These are phyloP conservation scores for Ostreobium quekettii DNA, from an alignment of 139 green algal species.

Conservation along the genomic window DNA sequence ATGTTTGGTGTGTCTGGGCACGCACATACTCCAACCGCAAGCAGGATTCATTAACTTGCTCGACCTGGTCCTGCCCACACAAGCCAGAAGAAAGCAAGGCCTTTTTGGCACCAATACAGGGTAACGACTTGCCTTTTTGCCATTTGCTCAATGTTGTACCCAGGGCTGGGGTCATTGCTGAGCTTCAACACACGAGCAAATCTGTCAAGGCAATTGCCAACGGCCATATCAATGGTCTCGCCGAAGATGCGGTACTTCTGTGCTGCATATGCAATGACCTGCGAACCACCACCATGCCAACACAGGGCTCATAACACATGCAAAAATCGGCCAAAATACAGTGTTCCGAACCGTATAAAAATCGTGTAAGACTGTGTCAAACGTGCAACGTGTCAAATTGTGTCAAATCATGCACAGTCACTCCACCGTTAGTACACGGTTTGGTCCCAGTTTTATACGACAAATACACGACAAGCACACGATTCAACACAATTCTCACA, in stretches of 20 bases:
- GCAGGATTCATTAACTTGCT: too few relatives aligned
- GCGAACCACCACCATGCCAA: background rate
- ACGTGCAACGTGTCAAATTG: background rate
- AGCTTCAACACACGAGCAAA: slow-evolving; percentile 72
- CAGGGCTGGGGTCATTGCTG: slow-evolving; percentile 70
- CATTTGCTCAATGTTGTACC: slow-evolving; percentile 93
- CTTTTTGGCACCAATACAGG: background rate
- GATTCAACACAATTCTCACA: too few relatives aligned
- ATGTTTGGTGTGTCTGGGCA: too few relatives aligned
- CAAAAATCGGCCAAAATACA: background rate
- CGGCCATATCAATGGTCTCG: slow-evolving; percentile 90
- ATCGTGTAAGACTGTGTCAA: too few relatives aligned
- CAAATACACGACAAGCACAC: too few relatives aligned
- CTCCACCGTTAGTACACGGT: too few relatives aligned
- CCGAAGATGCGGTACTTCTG: slow-evolving; percentile 85
- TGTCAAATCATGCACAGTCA: too few relatives aligned
- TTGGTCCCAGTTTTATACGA: too few relatives aligned
- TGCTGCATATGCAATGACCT: slow-evolving; percentile 83
- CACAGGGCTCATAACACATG: too few relatives aligned
- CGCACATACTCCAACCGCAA: too few relatives aligned
- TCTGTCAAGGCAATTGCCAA: slow-evolving; percentile 85
- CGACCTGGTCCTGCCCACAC: too few relatives aligned
- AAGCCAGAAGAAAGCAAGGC: background rate
- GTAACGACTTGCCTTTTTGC: slow-evolving; percentile 52
- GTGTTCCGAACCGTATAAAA: background rate